Conservation (phyloP, 768 basidiomycete genomes). For the Russula earlei region DNA sequence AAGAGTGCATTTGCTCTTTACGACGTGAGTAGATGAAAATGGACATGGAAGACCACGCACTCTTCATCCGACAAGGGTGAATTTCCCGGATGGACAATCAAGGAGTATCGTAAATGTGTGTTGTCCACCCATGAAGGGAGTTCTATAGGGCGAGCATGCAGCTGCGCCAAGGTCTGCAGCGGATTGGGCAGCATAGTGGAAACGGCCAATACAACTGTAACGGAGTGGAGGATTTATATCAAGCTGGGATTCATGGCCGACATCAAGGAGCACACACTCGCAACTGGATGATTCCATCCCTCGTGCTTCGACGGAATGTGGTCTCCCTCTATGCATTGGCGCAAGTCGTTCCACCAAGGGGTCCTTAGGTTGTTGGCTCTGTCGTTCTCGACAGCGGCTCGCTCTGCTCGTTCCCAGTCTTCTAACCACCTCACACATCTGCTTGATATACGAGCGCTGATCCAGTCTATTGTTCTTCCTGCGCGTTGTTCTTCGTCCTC, state of each 20-base stretch:
- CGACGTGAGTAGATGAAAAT: constrained; percentile 3
- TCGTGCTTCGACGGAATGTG: constrained; percentile 60
- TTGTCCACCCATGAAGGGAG: constrained; percentile 78
- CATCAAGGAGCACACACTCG: constrained; percentile 41
- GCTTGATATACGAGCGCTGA: constrained; percentile 57
- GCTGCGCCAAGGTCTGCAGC: constrained; percentile 62
- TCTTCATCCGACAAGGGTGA: constrained; percentile 71
- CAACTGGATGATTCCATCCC: constrained; percentile 82
- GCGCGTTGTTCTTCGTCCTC: constrained; percentile 78
- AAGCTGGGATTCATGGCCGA: not conserved
- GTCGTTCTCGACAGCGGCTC: constrained; percentile 25
- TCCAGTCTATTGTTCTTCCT: constrained; percentile 78
- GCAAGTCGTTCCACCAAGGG: constrained; percentile 86
- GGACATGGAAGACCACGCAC: constrained; percentile 35
- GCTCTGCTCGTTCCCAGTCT: constrained; percentile 41
- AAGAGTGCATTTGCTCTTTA: constrained; percentile 65
- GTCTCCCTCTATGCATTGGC: constrained; percentile 69
- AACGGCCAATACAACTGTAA: constrained; percentile 66
- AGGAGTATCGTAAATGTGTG: constrained; percentile 57
- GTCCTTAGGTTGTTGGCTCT: constrained; percentile 32
- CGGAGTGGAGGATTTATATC: not conserved
- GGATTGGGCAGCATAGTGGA: constrained; percentile 79
- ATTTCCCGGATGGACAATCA: constrained; percentile 65
- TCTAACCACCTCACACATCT: constrained; percentile 64
- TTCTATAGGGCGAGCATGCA: constrained; percentile 58